Percentiles rank a stretch among this genome's conserved stretches.
These are phyloP conservation scores for Annona squamosa DNA, from an alignment of 164 flowering plant genomes.

Conservation along the genomic window DNA sequence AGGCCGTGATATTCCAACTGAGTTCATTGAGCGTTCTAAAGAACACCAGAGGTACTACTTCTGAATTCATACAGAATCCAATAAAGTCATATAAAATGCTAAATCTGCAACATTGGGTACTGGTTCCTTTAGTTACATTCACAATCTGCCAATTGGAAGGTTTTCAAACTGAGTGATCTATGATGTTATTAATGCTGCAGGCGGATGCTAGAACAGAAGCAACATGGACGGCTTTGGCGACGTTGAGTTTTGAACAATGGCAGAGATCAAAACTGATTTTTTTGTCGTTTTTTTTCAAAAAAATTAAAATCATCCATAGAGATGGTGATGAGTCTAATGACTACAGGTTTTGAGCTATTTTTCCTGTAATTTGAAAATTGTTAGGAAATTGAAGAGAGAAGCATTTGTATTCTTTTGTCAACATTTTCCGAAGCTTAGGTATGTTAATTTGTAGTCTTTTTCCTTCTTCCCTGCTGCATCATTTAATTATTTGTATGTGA, in stretches of 20 bases:
- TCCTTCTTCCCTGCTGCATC: too few species aligned
- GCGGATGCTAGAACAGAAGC: slow-evolving; percentile 64
- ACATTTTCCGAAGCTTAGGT: too few species aligned
- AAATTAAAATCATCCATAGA: too few species aligned
- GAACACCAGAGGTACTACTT: slow-evolving; percentile 62
- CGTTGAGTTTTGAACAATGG: slow-evolving; percentile 1
- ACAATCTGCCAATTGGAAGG: neutral
- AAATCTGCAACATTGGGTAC: neutral
- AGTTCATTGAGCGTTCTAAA: slow-evolving; percentile 74
- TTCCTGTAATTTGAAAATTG: too few species aligned
- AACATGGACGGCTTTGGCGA: slow-evolving; percentile 33
- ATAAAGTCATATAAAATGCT: neutral
- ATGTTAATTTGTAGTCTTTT: too few species aligned
- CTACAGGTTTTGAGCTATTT: too few species aligned
- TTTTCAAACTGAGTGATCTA: neutral
- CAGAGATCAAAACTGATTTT: neutral
- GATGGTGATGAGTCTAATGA: too few species aligned
- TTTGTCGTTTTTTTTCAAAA: neutral
- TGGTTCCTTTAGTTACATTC: neutral
- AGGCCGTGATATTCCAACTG: slow-evolving; percentile 66
- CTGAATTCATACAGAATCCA: neutral
- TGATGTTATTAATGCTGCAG: slow-evolving; percentile 29
- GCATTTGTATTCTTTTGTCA: too few species aligned
- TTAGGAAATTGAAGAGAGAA: too few species aligned
- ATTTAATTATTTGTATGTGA: too few species aligned